Base-by-base conservation (phyloP, 2,329 filamentous ascomycete species). In the Ustulina deusta region DNA sequence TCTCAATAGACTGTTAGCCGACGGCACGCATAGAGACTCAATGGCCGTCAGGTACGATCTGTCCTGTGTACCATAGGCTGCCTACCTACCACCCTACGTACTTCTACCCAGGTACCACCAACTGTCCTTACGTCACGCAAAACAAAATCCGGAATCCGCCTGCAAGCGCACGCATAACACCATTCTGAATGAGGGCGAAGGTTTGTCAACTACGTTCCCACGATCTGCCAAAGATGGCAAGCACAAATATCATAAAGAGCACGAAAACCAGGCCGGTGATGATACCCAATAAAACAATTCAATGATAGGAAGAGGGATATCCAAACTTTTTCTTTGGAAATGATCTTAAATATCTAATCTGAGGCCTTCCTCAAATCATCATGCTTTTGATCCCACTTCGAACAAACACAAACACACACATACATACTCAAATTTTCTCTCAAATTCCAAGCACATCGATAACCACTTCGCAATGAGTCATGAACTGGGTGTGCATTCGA, bases 231-330 rank as follows among this genome's bases (percentile, higher is more conserved):
- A n/a, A 46, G 22, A 62, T 6, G 36, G 13, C 25, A 58, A 34
- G 34, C 25, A 40, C 42, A 42, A 13, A 44, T 32, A 9, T 20
- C 38, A 60, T 60, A 15, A 36, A 59, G 25, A 46, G 57, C 11
- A 27, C 13, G n/a, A 38, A 15, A 42, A 15, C 42, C 29, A 71
- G 83, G 87, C 86, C 88, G 65, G 78, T 90, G 87, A 90, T 89
- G 87, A 89, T 87, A 85, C 78, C 76, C 78, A 72, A 81, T 83
- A 81, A 82, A 83, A 54, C n/a, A 76, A n/a, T 63, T 66, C 79
- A 79, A 87, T 87, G 85, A 90, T 90, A 90, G 87, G 87, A 90
- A 90, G 87, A 90, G 87, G 85, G 83, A 89, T 86, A 89, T 86
- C 82, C 84, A 82, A 80, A 75, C 15, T 72, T 36, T 38, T 7